Conservation (phyloP, 1,139 yeast genomes). For the Lodderomyces oxycetoniae region DNA sequence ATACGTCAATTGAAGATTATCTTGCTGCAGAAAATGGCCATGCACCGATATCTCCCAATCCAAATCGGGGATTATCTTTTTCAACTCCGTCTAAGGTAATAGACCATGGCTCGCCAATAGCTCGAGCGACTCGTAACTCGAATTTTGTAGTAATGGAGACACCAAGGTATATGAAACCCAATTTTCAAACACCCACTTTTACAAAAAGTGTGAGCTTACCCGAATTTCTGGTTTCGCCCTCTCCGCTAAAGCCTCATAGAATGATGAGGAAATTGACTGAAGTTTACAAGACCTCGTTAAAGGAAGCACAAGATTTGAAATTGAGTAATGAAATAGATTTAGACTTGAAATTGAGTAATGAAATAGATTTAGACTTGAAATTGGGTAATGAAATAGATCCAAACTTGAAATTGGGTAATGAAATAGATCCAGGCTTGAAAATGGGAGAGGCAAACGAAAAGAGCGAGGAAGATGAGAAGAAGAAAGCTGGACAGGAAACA, state of each 20-base stretch:
- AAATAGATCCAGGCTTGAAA: slow-evolving; percentile 14
- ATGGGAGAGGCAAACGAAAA: too few relatives aligned
- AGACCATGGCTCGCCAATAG: not conserved
- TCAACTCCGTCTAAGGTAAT: slow-evolving; percentile 13
- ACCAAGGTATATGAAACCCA: slow-evolving; percentile 26
- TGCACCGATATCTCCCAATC: slow-evolving; percentile 5
- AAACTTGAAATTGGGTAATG: slow-evolving; percentile 12
- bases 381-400: slow-evolving; percentile 16
- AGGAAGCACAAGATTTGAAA: slow-evolving; percentile 13
- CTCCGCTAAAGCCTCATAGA: slow-evolving; percentile 40
- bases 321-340: not conserved
- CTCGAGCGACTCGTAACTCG: not conserved
- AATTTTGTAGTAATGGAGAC: slow-evolving; percentile 15
- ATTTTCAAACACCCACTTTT: slow-evolving; percentile 12
- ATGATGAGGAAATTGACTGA: slow-evolving; percentile 32
- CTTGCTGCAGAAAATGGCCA: slow-evolving; percentile 1
- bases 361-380: slow-evolving; percentile 3
- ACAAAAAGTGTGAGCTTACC: slow-evolving; percentile 4
- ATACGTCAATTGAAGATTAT: not conserved
- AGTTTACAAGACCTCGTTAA: slow-evolving; percentile 34
- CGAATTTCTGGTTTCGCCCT: slow-evolving; percentile 39
- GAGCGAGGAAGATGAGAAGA: slow-evolving; percentile 14
- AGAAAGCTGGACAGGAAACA: slow-evolving; percentile 14
- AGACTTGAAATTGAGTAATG: not conserved
- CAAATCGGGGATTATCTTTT: slow-evolving; percentile 3